Conservation (phyloP, 805 yeast genomes). For the Saccharomyces eubayanus region DNA sequence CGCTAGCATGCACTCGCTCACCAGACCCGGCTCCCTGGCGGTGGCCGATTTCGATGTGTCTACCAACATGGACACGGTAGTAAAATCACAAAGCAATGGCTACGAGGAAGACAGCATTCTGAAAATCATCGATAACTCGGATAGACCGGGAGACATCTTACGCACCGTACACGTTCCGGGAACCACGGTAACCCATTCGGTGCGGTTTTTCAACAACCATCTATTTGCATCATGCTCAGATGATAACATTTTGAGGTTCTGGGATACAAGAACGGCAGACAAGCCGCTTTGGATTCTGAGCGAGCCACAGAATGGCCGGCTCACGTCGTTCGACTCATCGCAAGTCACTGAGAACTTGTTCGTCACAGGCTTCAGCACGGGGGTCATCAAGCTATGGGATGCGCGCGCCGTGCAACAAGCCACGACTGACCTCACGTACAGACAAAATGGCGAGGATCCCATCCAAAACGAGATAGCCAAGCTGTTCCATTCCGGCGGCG, state of each 20-base stretch:
- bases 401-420: conserved; percentile 25
- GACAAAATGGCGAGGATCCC: conserved; percentile 26
- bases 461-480: conserved; percentile 22
- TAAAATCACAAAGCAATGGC: conserved; percentile 25
- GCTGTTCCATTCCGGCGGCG: conserved; percentile 28
- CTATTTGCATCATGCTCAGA: conserved; percentile 28
- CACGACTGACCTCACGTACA: conserved; percentile 17
- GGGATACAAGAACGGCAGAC: conserved; percentile 27
- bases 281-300: conserved; percentile 20
- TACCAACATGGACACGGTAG: conserved; percentile 21
- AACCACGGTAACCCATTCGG: conserved; percentile 26
- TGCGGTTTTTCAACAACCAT: conserved; percentile 27
- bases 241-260: conserved; percentile 27
- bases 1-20: conserved; percentile 25
- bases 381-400: conserved; percentile 30
- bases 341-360: conserved; percentile 23
- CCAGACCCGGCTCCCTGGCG: conserved; percentile 14
- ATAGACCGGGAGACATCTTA: conserved; percentile 25
- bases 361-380: conserved; percentile 28
- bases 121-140: conserved; percentile 27
- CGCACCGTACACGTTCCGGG: conserved; percentile 25
- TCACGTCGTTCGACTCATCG: conserved; percentile 25
- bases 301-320: conserved; percentile 24
- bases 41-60: conserved; percentile 27
- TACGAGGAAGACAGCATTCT: conserved; percentile 24